phyloP scores from a whole-genome alignment of 2,329 filamentous ascomycete genomes.

The Aspergillus udagawae region DNA sequence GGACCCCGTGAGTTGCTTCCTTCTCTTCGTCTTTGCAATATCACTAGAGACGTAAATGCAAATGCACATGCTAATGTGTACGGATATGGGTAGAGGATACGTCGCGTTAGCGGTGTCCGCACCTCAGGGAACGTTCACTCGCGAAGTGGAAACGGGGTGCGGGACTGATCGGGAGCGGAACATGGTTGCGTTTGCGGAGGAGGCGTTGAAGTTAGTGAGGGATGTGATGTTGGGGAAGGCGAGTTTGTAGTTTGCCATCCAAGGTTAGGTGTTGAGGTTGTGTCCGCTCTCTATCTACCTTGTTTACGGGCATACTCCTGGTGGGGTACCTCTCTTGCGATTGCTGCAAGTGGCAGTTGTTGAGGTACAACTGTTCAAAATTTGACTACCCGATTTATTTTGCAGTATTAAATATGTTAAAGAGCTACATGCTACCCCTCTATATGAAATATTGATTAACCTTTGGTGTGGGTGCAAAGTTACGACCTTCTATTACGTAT shows the following conservation, averaged over 20 bases:
- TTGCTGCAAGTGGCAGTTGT: not conserved
- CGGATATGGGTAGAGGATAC: constrained; percentile 47
- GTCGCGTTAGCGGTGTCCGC: constrained; percentile 59
- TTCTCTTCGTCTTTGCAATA: not conserved
- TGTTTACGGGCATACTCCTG: not conserved
- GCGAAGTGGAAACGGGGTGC: constrained; percentile 55
- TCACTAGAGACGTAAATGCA: not conserved
- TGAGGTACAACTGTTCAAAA: not conserved
- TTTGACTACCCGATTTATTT: too few species aligned
- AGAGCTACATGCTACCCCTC: too few species aligned
- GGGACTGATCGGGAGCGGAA: constrained; percentile 53
- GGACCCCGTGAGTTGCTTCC: constrained; percentile 46
- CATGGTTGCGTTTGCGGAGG: constrained; percentile 60
- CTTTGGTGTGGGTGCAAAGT: too few species aligned
- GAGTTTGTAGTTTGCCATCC: constrained; percentile 10
- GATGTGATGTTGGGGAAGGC: constrained; percentile 49
- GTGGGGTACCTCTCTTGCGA: too few species aligned
- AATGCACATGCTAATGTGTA: not conserved
- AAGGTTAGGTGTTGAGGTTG: too few species aligned
- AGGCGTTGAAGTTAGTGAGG: constrained; percentile 53
- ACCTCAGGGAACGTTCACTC: constrained; percentile 48
- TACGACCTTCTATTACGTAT: not conserved
- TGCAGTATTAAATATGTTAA: too few species aligned
- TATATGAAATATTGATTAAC: too few species aligned
- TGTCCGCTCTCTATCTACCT: too few species aligned